A percentile compares a stretch with the other conserved stretches of the same genome.
Evolutionary conservation across 495 filamentous ascomycete species (phyloP).

Genomic region (Mycothermus thermophilus): DNA sequence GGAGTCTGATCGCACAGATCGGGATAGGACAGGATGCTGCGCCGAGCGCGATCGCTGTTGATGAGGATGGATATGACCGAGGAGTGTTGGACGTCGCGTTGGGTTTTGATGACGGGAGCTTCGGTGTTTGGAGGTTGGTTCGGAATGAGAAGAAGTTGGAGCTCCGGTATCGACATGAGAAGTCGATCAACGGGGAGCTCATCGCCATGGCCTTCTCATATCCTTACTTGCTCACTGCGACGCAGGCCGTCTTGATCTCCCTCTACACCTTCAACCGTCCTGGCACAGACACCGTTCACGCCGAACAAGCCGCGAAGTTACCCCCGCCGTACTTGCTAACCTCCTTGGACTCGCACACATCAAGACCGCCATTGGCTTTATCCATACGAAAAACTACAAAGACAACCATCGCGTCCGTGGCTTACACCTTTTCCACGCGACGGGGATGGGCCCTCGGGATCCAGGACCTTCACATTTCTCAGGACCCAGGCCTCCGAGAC

Average conservation of each 20-base stretch:
- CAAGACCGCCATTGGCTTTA: constrained; percentile 63
- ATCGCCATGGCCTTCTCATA: constrained; percentile 58
- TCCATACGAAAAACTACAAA: constrained; percentile 51
- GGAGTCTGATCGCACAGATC: constrained; percentile 38
- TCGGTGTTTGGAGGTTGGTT: constrained; percentile 52
- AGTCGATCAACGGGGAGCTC: constrained; percentile 49
- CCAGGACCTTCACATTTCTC: constrained; percentile 62
- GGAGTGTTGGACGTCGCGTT: constrained; percentile 42
- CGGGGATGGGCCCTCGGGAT: constrained; percentile 79
- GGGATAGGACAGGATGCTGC: constrained; percentile 13
- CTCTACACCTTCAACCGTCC: constrained; percentile 50
- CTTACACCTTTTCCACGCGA: constrained; percentile 59
- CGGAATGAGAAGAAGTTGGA: constrained; percentile 28
- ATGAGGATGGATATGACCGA: constrained; percentile 27
- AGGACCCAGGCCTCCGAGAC: constrained; percentile 23
- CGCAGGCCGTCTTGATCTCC: constrained; percentile 54
- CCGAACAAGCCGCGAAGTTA: not conserved
- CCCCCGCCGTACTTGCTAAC: constrained; percentile 47
- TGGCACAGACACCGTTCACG: not conserved
- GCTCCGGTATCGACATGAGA: constrained; percentile 39
- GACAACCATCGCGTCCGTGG: constrained; percentile 63
- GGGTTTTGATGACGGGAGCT: constrained; percentile 66
- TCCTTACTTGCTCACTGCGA: constrained; percentile 70
- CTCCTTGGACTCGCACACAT: constrained; percentile 70
- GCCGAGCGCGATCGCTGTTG: constrained; percentile 58